Base-by-base conservation (phyloP, 2,329 filamentous ascomycete species). In the Cladobotryum mycophilum region DNA sequence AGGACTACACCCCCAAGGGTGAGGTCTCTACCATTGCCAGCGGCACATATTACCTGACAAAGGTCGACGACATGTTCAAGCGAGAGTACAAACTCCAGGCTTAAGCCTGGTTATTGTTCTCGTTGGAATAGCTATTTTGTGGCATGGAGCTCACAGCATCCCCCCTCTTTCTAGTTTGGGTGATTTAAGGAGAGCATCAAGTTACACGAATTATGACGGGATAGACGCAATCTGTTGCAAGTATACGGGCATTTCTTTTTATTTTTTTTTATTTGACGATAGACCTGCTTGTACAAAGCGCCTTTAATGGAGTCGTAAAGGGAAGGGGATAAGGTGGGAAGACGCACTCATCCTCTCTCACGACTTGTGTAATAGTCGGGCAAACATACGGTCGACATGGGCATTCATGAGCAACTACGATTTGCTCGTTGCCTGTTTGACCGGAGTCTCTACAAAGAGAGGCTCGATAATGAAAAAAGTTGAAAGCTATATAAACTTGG, bases 11-110 rank as follows among this genome's bases (percentile, higher is more conserved):
- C 56, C 88, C 88, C 55, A 69, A 76, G 62, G 88, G 88, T 52
- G 82, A 82, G 48, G 64, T 76, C 25, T 85, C 86, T 42, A 86
- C 80, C 59, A 79, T 93, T 51, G 66, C 67, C 54, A 71, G 79
- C 53, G 85, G 82, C 53, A 82, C 83, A 18, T 93, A 92, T 76
- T 93, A 91, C 74, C 78, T 93, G 53, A 82, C 81, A 64, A 83
- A 85, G 67, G 80, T 93, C 44, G 88, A 93, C 64, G 86, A 89
- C 61, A 89, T 89, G 86, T 93, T 88, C 84, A 84, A 86, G 75
- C 82, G 88, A 63, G 80, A 80, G 66, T 93, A 93, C 71, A 72
- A 77, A 51, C 67, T 91, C 73, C 88, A 91, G 79, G 84, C 79
- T 68, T 91, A 80, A 66, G 59, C 5, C 45, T 22, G 41, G 14